These are phyloP conservation scores for Daldinia caldariorum DNA, from an alignment of 495 filamentous ascomycete species.

Conservation along the genomic window DNA sequence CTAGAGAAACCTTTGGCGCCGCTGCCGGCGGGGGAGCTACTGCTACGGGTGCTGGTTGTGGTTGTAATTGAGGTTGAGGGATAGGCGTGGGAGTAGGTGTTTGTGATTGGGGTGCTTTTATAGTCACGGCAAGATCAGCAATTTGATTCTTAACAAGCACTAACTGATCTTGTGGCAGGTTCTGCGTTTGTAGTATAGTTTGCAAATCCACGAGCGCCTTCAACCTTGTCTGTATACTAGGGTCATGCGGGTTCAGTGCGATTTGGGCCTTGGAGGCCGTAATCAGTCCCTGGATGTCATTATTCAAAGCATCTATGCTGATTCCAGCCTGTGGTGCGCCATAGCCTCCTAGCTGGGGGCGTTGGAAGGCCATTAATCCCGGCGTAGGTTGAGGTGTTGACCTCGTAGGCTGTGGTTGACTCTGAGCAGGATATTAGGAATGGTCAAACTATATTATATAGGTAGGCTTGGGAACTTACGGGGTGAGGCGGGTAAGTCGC, in stretches of 20 bases:
- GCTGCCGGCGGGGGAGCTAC: conserved; percentile 50
- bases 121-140: conserved; percentile 69
- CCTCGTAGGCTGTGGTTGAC: conserved; percentile 38
- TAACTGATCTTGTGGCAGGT: conserved; percentile 82
- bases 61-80: not conserved
- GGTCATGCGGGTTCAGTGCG: conserved; percentile 76
- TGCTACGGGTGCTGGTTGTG: conserved; percentile 45
- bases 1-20: conserved; percentile 56
- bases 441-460: not conserved
- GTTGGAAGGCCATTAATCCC: conserved; percentile 46
- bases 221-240: conserved; percentile 76
- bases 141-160: conserved; percentile 82
- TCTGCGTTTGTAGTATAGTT: conserved; percentile 77
- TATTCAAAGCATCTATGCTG: conserved; percentile 78
- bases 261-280: conserved; percentile 72
- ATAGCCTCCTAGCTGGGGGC: conserved; percentile 49
- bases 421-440: conserved; percentile 42
- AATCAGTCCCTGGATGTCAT: conserved; percentile 83
- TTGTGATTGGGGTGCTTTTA: conserved; percentile 53
- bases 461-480: conserved; percentile 34
- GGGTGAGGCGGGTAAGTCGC: conserved; percentile 30
- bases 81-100: conserved; percentile 47
- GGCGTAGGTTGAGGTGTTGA: conserved; percentile 52
- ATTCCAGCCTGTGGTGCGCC: conserved; percentile 52
- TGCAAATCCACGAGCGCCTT: conserved; percentile 90